A percentile compares a stretch with the other conserved stretches of the same genome.
Evolutionary conservation across 192 early-diverging fungal genomes (phyloP).

Genomic region (Podila verticillata): DNA sequence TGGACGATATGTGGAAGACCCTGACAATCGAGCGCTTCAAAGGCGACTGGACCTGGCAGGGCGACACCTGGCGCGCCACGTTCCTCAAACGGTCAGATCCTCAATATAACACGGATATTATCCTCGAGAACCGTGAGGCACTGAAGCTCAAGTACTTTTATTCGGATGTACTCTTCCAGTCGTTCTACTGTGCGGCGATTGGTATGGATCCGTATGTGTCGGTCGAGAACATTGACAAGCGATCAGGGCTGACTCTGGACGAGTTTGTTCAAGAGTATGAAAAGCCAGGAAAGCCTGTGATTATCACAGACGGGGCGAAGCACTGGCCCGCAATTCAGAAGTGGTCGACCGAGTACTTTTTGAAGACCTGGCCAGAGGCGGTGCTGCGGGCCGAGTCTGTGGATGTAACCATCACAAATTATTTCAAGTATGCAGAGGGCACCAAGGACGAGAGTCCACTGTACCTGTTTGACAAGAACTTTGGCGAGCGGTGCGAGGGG

Average conservation of each 20-base stretch:
- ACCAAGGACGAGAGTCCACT: slow-evolving; percentile 69
- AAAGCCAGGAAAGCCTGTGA: slow-evolving; percentile 64
- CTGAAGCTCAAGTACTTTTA: slow-evolving; percentile 61
- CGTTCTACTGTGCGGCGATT: slow-evolving; percentile 62
- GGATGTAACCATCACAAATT: slow-evolving; percentile 64
- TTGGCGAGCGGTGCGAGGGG: slow-evolving; percentile 54
- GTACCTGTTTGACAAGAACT: slow-evolving; percentile 77
- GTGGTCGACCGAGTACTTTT: slow-evolving; percentile 66
- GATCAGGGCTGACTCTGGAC: slow-evolving; percentile 52
- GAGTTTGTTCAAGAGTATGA: slow-evolving; percentile 62
- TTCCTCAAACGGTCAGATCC: slow-evolving; percentile 50
- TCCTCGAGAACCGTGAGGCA: slow-evolving; percentile 29
- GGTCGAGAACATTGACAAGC: slow-evolving; percentile 60
- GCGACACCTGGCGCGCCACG: slow-evolving; percentile 65
- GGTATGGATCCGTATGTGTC: slow-evolving; percentile 53
- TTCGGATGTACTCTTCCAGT: slow-evolving; percentile 71
- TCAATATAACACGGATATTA: slow-evolving; percentile 16
- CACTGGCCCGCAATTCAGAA: slow-evolving; percentile 67
- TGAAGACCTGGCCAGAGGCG: slow-evolving; percentile 52
- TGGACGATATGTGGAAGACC: slow-evolving; percentile 72
- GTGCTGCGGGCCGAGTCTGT: slow-evolving; percentile 71
- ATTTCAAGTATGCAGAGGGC: slow-evolving; percentile 58
- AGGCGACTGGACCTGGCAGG: slow-evolving; percentile 61
- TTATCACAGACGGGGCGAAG: slow-evolving; percentile 70
- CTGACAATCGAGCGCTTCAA: slow-evolving; percentile 58